These are phyloP conservation scores for Albugo candida DNA, from an alignment of 352 stramenopile genomes.

Conservation along the genomic window DNA sequence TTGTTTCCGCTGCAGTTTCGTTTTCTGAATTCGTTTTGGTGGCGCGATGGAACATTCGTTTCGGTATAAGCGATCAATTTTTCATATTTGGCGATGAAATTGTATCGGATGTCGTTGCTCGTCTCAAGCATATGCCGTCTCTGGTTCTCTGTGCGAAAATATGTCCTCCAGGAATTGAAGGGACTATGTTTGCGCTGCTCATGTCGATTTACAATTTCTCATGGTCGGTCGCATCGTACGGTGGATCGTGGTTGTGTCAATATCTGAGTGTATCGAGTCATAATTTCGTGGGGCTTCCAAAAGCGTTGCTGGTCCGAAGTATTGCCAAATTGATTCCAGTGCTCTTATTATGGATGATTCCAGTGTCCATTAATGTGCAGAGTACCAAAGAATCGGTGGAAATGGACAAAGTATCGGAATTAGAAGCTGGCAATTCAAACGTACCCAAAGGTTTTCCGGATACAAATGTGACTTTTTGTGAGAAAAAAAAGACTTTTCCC, in stretches of 20 bases:
- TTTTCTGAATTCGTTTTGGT: slow-evolving; percentile 54
- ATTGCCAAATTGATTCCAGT: slow-evolving; percentile 44
- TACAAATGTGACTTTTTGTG: too few relatives aligned
- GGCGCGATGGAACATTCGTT: slow-evolving; percentile 31
- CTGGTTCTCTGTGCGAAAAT: slow-evolving; percentile 91
- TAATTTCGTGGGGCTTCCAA: slow-evolving; percentile 35
- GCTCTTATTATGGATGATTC: slow-evolving; percentile 54
- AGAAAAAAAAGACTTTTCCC: too few relatives aligned
- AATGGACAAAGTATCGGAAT: too few relatives aligned
- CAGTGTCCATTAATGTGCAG: slow-evolving; percentile 15
- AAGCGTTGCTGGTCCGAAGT: slow-evolving; percentile 36
- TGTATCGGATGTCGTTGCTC: slow-evolving; percentile 53
- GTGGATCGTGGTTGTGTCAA: slow-evolving; percentile 53
- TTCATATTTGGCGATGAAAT: slow-evolving; percentile 76
- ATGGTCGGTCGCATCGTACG: slow-evolving; percentile 56
- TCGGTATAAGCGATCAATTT: slow-evolving; percentile 41
- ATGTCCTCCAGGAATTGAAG: slow-evolving; percentile 90
- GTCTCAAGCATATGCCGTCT: slow-evolving; percentile 82
- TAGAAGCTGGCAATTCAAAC: too few relatives aligned
- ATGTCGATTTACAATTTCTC: slow-evolving; percentile 79
- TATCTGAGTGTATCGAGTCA: slow-evolving; percentile 59
- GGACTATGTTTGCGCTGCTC: slow-evolving; percentile 88
- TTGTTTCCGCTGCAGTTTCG: slow-evolving; percentile 42
- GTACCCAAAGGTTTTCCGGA: too few relatives aligned
- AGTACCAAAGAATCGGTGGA: too few relatives aligned